Evolutionary conservation across 73 alveolate genomes (phyloP).

Genomic region (Symbiodinium natans): DNA sequence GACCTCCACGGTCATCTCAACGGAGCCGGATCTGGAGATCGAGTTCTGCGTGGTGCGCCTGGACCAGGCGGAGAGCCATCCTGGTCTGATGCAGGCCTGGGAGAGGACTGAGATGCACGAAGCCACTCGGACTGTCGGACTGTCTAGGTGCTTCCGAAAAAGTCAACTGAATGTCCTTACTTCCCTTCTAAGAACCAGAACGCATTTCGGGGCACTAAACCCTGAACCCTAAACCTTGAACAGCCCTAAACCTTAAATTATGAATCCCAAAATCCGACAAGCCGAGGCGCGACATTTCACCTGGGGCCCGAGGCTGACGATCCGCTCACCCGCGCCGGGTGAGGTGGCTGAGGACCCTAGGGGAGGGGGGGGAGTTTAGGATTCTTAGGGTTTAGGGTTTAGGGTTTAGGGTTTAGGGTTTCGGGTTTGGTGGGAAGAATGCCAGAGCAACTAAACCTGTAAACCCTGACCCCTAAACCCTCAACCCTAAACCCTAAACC

Average conservation of each 20-base stretch:
- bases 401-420: not conserved
- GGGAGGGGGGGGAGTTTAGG: not conserved
- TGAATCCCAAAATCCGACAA: not conserved
- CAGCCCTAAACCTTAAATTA: not conserved
- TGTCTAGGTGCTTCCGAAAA: not conserved
- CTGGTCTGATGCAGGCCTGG: constrained; percentile 76
- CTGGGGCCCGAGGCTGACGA: not conserved
- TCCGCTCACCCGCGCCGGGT: not conserved
- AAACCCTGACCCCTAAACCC: not conserved
- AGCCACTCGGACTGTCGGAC: not conserved
- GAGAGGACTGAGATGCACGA: constrained; percentile 44
- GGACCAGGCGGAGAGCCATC: constrained; percentile 63
- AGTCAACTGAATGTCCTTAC: no score
- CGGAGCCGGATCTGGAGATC: not conserved
- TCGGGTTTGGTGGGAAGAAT: not conserved
- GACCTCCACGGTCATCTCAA: not conserved
- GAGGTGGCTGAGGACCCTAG: not conserved
- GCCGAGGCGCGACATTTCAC: not conserved
- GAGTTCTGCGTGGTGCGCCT: constrained; percentile 32
- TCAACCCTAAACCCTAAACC: no score
- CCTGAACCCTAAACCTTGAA: not conserved
- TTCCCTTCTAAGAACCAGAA: no score
- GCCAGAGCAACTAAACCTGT: not conserved
- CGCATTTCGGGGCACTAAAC: not conserved
- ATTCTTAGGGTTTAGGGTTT: not conserved